These are phyloP conservation scores for Aspergillus biplanus DNA, from an alignment of 495 filamentous ascomycete genomes.

Conservation along the genomic window DNA sequence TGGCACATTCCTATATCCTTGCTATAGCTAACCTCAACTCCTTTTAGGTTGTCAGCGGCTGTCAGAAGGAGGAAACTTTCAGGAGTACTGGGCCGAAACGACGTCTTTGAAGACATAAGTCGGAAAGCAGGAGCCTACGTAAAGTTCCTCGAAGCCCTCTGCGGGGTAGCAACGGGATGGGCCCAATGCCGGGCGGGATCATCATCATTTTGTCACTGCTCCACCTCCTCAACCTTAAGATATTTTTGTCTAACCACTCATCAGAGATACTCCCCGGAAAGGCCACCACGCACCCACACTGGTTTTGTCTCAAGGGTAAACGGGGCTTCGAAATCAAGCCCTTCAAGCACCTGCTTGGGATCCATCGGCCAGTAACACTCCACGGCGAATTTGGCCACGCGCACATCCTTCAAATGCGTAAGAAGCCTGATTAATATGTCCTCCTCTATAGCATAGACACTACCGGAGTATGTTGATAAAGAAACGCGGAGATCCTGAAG, in stretches of 20 bases:
- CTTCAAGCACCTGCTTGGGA: conserved; percentile 1
- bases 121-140: conserved; percentile 32
- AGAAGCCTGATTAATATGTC: background rate
- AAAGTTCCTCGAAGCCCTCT: background rate
- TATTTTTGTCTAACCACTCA: too few species aligned
- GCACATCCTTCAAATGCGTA: background rate
- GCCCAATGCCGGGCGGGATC: too few species aligned
- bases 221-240: too few species aligned
- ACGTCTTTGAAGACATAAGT: conserved; percentile 31
- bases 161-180: too few species aligned
- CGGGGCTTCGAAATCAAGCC: background rate
- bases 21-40: background rate
- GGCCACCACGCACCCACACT: background rate
- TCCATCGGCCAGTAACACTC: conserved; percentile 4
- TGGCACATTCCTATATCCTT: conserved; percentile 15
- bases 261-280: background rate
- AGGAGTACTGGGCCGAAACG: conserved; percentile 14
- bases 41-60: conserved; percentile 25
- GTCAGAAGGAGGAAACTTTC: conserved; percentile 17
- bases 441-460: background rate
- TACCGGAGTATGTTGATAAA: background rate
- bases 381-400: background rate
- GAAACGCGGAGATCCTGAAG: conserved; percentile 1
- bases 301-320: background rate
- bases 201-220: too few species aligned